phyloP scores from a whole-genome alignment of 495 filamentous ascomycete species.

The Pseudotulostoma volvatum region DNA sequence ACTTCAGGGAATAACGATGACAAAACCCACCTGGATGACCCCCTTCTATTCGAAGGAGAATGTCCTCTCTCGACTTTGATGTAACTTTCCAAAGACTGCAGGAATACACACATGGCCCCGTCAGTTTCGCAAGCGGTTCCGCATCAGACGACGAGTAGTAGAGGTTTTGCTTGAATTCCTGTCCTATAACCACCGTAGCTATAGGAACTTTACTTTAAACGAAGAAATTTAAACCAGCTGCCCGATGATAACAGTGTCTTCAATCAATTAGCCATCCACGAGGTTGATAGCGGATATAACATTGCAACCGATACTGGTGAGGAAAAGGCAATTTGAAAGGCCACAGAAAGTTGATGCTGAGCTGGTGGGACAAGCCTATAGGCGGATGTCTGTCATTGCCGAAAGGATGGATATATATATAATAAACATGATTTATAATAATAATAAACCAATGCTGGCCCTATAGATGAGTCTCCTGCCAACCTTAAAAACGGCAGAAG shows the following conservation, averaged over 20 bases:
- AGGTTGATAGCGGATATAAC: not conserved
- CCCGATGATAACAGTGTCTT: not conserved
- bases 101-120: not conserved
- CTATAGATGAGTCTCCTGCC: not conserved
- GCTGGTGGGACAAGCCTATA: too few relatives aligned
- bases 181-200: not conserved
- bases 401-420: too few relatives aligned
- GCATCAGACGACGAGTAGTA: not conserved
- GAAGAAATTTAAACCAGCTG: not conserved
- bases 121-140: constrained; percentile 1
- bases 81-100: constrained; percentile 10
- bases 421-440: too few relatives aligned
- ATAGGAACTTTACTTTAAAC: not conserved
- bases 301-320: not conserved
- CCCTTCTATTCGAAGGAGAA: too few relatives aligned
- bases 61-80: too few relatives aligned
- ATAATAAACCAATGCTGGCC: too few relatives aligned
- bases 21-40: not conserved
- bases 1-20: not conserved
- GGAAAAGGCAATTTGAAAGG: too few relatives aligned
- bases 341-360: too few relatives aligned
- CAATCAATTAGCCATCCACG: not conserved
- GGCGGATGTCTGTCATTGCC: too few relatives aligned
- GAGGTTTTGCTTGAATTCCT: not conserved
- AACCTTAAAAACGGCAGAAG: not conserved